Evolutionary conservation across 2,329 filamentous ascomycete genomes (phyloP), one percentile per base, ranked within the genome.

Genomic region (Alternaria gaisen): DNA sequence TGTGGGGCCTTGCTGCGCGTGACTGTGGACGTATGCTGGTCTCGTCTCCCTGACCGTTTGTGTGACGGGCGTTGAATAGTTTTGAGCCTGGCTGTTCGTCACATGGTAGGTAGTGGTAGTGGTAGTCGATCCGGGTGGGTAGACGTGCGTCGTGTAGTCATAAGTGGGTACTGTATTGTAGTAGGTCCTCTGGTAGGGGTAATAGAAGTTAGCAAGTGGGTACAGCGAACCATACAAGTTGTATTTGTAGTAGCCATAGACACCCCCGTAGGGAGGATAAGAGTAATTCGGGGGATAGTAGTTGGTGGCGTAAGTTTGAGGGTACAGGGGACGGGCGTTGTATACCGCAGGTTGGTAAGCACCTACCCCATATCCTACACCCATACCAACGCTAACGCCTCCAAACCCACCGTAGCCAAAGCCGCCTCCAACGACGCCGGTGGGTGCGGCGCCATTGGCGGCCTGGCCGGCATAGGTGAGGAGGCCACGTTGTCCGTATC

Each of bases 141-240:
- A 72, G 32, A 72, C 65, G 53, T 72, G 65, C 8, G 72, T 60
- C 9, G 69, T 63, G 30, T 72, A 65, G 58, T 65, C 69, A 51
- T 70, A 72, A 32, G 41, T 63, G 7, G 67, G 70, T 5, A 63
- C 52, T 12, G 64, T 63, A 56, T 67, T 68, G 69, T 75, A 77
- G 63, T 71, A 71, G 12, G 70, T 65, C 64, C 72, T 67, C 74
- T 76, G 74, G 58, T 72, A 76, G 11, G 72, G 69, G 54, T 56
- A 63, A 58, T 70, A 76, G 61, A 71, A 76, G 72, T 77, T 76
- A 77, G 74, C 74, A 71, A 74, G 70, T 38, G 67, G 67, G 56
- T 74, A 77, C 59, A 67, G 62, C n/a, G 61, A 70, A 47, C 71
- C 72, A 66, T 71, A 71, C 16, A 65, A 57, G 55, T 59, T 60